Evolutionary conservation across 1,284 basidiomycete genomes (phyloP).

Genomic region (Cutaneotrichosporon sp.): DNA sequence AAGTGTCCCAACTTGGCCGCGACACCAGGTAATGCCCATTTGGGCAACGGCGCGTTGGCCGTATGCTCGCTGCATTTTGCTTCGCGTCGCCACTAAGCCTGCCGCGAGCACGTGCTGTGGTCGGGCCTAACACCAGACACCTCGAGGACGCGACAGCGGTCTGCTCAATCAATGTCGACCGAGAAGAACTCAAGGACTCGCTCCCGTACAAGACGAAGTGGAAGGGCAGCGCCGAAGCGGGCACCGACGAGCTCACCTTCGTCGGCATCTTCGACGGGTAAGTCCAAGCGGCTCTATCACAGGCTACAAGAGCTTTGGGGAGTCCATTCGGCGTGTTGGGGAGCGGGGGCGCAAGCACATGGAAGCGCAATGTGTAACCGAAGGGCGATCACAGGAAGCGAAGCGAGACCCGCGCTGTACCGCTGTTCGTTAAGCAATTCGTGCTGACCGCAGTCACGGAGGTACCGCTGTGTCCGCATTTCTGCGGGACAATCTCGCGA

Average conservation of each 20-base stretch:
- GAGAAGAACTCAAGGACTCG: slow-evolving; percentile 63
- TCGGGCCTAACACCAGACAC: slow-evolving; percentile 52
- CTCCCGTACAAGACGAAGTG: slow-evolving; percentile 62
- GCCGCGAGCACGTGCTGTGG: too few species aligned
- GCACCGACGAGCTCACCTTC: slow-evolving; percentile 68
- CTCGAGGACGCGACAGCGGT: slow-evolving; percentile 82
- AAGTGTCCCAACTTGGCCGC: slow-evolving; percentile 28
- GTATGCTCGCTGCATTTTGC: too few species aligned
- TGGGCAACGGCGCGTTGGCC: too few species aligned
- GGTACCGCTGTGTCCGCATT: slow-evolving; percentile 68
- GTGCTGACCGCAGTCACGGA: slow-evolving; percentile 59
- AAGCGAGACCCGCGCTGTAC: too few species aligned
- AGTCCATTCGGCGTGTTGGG: neutral
- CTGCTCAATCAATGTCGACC: slow-evolving; percentile 65
- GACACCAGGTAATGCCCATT: too few species aligned
- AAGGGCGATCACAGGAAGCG: too few species aligned
- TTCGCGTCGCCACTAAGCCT: too few species aligned
- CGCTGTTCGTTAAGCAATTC: too few species aligned
- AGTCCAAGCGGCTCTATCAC: too few species aligned
- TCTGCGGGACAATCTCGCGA: slow-evolving; percentile 72
- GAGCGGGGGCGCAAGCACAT: too few species aligned
- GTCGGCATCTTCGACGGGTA: slow-evolving; percentile 87
- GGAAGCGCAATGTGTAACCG: too few species aligned
- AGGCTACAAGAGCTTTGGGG: too few species aligned
- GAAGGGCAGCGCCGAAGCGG: slow-evolving; percentile 57